Base-by-base conservation (phyloP, 139 green algal species). In the Desmodesmus armatus region DNA sequence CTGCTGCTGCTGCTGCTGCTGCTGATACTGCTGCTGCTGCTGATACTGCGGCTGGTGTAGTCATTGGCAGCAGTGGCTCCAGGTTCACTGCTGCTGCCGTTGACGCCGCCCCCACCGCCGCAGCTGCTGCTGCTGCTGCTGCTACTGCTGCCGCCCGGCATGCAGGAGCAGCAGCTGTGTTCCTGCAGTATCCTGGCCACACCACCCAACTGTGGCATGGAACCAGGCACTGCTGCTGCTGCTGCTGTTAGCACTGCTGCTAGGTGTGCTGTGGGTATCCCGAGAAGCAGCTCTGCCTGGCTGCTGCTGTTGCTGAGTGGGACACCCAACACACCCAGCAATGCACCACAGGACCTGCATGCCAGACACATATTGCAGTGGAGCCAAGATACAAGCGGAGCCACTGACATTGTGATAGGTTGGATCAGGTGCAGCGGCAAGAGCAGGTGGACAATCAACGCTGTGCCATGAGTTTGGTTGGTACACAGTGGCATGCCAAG, bases 291-390 rank as follows among this genome's bases (percentile, higher is more conserved):
- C 72, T 95, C 89, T 5, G 88, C 90, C 0, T 82, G 72, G 43
- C 87, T 90, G 0, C 60, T n/a, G 6, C 55, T 37, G 13, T 84
- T 78, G n/a, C 37, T 77, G 2, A 96, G 79, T 0, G 93, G 93
- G 7, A 86, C 62, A 19, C 79, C 58, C 39, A 95, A 77, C 69
- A 96, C 67, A n/a, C 88, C 91, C 1, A 88, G 27, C 40, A 93
- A 72, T 3, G 58, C 29, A 31, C 29, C 49, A 27, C 66, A 49
- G 21, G 4, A 60, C 49, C 70, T 79, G 78, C 53, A 70, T 21
- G 13, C 29, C 29, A n/a, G 23, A 39, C 5, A n/a, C n/a, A n/a
- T n/a, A n/a, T n/a, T n/a, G n/a, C n/a, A n/a, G n/a, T n/a, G n/a
- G n/a, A n/a, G n/a, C n/a, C n/a, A n/a, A n/a, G n/a, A n/a, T n/a